A percentile compares a stretch with the other conserved stretches of the same genome.
Evolutionary conservation across 176 grass and related monocot species (phyloP).

Genomic region (Phyllostachys edulis): DNA sequence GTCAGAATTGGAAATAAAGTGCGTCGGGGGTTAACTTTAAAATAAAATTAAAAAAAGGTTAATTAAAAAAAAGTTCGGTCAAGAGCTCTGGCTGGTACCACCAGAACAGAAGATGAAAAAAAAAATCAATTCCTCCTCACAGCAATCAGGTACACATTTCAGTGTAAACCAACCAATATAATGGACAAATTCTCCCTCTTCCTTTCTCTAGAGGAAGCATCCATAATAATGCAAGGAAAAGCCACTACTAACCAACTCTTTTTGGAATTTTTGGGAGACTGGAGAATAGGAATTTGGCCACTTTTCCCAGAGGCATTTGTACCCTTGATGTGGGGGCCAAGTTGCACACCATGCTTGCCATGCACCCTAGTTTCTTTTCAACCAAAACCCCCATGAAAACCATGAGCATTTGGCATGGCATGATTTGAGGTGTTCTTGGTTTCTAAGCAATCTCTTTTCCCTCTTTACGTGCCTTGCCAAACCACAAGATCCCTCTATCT

Average conservation of each 20-base stretch:
- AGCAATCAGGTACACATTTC: neutral
- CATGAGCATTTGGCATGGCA: neutral
- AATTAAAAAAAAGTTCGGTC: too few relatives aligned
- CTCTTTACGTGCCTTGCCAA: conserved; percentile 14
- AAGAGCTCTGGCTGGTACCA: neutral
- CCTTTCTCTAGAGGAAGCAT: neutral
- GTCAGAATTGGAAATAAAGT: too few relatives aligned
- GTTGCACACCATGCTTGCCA: neutral
- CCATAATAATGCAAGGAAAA: conserved; percentile 2
- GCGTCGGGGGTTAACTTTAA: too few relatives aligned
- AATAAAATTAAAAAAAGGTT: too few relatives aligned
- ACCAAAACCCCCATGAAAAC: neutral
- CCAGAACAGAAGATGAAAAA: neutral
- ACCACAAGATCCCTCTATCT: neutral
- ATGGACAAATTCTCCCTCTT: neutral
- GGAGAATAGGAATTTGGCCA: neutral
- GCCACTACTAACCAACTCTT: conserved; percentile 12
- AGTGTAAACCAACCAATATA: neutral
- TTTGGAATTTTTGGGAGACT: conserved; percentile 11
- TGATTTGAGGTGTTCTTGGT: neutral
- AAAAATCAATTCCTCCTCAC: neutral
- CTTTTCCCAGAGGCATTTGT: conserved; percentile 22
- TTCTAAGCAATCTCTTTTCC: neutral
- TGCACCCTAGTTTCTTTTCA: neutral
- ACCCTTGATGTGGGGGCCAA: conserved; percentile 2